phyloP scores from a whole-genome alignment of 345 rosid genomes.

The Populus ilicifolia region DNA sequence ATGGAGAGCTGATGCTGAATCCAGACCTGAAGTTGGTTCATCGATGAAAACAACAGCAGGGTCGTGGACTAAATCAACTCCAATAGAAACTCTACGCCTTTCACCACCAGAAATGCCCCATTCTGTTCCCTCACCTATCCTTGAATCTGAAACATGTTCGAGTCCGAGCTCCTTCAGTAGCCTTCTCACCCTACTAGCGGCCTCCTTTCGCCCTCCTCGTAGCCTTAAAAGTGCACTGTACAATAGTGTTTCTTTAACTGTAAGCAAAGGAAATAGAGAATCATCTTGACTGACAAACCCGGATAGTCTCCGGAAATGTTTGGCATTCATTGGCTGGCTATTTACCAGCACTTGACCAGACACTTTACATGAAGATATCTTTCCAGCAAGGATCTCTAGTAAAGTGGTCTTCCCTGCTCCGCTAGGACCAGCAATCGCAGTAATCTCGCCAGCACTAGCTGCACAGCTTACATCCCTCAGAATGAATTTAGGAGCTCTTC shows the following conservation, averaged over 20 bases:
- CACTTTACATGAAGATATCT: constrained; percentile 35
- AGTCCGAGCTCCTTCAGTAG: constrained; percentile 72
- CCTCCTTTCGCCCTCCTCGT: constrained; percentile 46
- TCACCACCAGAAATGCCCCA: constrained; percentile 86
- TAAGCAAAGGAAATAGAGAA: constrained; percentile 72
- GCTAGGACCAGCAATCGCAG: constrained; percentile 84
- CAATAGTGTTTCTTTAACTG: constrained; percentile 78
- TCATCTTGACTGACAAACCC: constrained; percentile 90
- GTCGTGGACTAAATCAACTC: constrained; percentile 86
- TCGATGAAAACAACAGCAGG: constrained; percentile 79
- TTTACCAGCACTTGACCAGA: constrained; percentile 69
- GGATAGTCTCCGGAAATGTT: constrained; percentile 53
- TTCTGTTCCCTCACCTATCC: constrained; percentile 59
- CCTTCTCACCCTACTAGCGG: constrained; percentile 43
- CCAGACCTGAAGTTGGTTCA: constrained; percentile 96
- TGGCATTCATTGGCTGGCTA: constrained; percentile 47
- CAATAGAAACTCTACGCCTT: constrained; percentile 80
- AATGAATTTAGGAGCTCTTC: constrained; percentile 35
- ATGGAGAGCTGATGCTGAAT: constrained; percentile 85
- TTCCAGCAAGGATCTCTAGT: constrained; percentile 82
- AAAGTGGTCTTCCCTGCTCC: constrained; percentile 92
- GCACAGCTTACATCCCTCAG: constrained; percentile 60
- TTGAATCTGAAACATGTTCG: constrained; percentile 52
- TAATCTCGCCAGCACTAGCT: constrained; percentile 61
- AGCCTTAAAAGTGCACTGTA: constrained; percentile 79